Evolutionary conservation across 257 asterid genomes (phyloP), one percentile per base, ranked within the genome.

Genomic region (Oldenlandia corymbosa): DNA sequence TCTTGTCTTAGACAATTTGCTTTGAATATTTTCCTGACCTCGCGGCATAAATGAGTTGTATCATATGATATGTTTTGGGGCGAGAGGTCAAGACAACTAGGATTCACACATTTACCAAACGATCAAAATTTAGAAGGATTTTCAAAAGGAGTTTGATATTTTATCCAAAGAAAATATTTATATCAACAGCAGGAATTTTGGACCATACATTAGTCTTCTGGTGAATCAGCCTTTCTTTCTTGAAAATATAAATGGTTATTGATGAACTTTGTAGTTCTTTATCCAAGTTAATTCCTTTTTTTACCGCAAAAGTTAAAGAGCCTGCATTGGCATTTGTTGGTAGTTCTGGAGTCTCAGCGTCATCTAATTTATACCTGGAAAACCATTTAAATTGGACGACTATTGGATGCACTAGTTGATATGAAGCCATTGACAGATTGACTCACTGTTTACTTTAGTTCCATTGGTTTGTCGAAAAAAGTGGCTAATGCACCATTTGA

Each of bases 21-120:
- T 13, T 30, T 0, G 8, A 21, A 23, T 6, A 50, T 23, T n/a
- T 47, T 30, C 14, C 6, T 9, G n/a, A n/a, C 13, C 8, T 23
- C 18, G 23, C 23, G 16, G 30, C 1, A 12, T 2, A 54, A 30
- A 28, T 14, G 60, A 24, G 41, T 30, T 54, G 42, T 54, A 12
- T 28, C 2, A 10, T 54, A 16, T 5, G n/a, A 16, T 54, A 41
- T 30, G 16, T 16, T 8, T 54, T 54, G 47, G 17, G 28, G 24
- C 14, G 17, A 54, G 41, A 54, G 42, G 23, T 65, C 37, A 27
- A 65, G 62, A 23, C 43, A n/a, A 4, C 24, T 42, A 51, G 60
- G 41, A 27, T 20, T 60, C 14, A 5, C 47, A 60, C 8, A 12
- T 42, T 24, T 37, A 64, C 60, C 18, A 60, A 41, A 51, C 1